Conservation (phyloP, 2,329 filamentous ascomycete genomes). For the Zymoseptoria passerinii region DNA sequence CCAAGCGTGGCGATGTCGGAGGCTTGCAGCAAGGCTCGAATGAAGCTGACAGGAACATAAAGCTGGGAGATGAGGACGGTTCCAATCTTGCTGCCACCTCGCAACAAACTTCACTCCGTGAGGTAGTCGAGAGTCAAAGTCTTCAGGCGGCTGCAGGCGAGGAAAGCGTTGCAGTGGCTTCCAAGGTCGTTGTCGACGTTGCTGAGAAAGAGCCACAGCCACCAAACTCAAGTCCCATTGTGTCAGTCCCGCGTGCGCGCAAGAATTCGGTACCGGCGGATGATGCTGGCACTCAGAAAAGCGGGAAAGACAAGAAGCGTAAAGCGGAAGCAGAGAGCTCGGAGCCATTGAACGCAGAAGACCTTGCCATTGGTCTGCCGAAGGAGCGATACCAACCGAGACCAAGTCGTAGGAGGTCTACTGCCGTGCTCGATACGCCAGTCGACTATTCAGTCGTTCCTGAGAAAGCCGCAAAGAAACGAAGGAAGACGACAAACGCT, state of each 20-base stretch:
- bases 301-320: constrained; percentile 15
- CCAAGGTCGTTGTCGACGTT: not conserved
- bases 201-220: constrained; percentile 1
- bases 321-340: constrained; percentile 11
- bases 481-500: constrained; percentile 27
- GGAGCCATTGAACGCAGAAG: constrained; percentile 25
- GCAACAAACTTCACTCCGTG: not conserved
- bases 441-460: constrained; percentile 29
- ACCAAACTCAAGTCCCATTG: constrained; percentile 14
- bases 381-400: constrained; percentile 34
- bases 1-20: constrained; percentile 10
- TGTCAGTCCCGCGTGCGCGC: constrained; percentile 6
- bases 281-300: constrained; percentile 4
- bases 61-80: not conserved
- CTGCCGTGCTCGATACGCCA: constrained; percentile 17
- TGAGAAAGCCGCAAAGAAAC: constrained; percentile 37
- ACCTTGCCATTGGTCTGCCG: constrained; percentile 29
- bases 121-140: not conserved
- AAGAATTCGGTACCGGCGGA: not conserved
- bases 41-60: not conserved
- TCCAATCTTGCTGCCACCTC: not conserved
- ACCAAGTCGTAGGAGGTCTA: constrained; percentile 30
- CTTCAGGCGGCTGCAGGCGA: not conserved
- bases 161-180: not conserved
- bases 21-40: not conserved